Conservation (phyloP, 1,139 yeast genomes). For the Nakaseomyces delphensis region DNA sequence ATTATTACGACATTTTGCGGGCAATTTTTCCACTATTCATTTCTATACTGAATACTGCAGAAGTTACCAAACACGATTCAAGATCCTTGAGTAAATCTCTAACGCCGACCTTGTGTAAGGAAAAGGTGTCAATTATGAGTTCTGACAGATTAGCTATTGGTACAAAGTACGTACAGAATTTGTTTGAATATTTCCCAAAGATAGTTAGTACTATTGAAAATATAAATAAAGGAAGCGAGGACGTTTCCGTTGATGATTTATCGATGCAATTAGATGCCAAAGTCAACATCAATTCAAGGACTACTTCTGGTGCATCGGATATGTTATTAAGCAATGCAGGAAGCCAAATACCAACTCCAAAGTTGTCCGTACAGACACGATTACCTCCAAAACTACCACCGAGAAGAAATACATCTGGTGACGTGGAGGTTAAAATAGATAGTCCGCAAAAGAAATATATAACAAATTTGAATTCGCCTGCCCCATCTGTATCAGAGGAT, state of each 20-base stretch:
- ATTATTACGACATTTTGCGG: conserved; percentile 30
- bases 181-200: conserved; percentile 40
- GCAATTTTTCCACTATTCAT: conserved; percentile 39
- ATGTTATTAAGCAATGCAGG: neutral
- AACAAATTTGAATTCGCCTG: neutral
- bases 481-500: neutral
- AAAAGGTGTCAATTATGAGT: conserved; percentile 38
- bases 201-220: conserved; percentile 14
- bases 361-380: conserved; percentile 6
- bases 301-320: conserved; percentile 5
- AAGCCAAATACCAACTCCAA: conserved; percentile 9
- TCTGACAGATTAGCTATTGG: conserved; percentile 43
- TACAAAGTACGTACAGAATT: conserved; percentile 42
- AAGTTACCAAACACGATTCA: conserved; percentile 40
- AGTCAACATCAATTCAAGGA: conserved; percentile 1
- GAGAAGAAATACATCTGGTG: conserved; percentile 12
- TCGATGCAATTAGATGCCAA: neutral
- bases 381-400: conserved; percentile 9
- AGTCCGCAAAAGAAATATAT: conserved; percentile 1
- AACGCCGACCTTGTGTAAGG: conserved; percentile 46
- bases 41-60: conserved; percentile 31
- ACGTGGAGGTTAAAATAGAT: conserved; percentile 5
- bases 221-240: neutral
- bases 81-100: conserved; percentile 42
- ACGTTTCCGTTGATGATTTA: neutral